Conservation (phyloP, 371 early-diverging fungal genomes). For the Rhizopus microsporus region DNA sequence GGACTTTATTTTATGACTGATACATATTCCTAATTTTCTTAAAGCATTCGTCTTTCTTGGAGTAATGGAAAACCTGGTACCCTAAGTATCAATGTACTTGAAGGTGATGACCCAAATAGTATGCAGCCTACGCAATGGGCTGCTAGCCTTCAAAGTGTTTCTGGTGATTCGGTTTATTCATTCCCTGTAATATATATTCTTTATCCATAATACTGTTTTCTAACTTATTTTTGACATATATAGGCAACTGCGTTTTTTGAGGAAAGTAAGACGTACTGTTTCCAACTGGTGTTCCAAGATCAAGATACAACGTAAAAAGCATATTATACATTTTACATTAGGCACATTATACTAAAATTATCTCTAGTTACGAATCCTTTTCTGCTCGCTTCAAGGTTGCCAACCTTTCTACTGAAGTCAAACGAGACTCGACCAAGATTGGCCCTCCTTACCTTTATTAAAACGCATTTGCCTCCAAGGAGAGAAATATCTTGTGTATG, state of each 20-base stretch:
- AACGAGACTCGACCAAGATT: no score
- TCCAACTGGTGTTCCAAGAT: conserved; percentile 5
- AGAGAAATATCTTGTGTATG: no score
- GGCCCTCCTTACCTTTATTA: no score
- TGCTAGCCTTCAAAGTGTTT: neutral
- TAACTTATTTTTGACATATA: neutral
- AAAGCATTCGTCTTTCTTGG: conserved; percentile 5
- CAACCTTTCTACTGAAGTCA: no score
- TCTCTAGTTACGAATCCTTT: conserved; percentile 3
- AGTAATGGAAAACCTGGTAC: conserved; percentile 8
- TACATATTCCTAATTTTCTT: neutral
- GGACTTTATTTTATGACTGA: neutral
- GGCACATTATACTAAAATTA: neutral
- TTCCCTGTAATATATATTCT: conserved; percentile 11
- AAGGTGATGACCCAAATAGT: neutral
- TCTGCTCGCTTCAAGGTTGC: conserved; percentile 4
- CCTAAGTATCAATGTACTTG: conserved; percentile 6
- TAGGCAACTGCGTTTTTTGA: conserved; percentile 7
- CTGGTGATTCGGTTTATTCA: neutral
- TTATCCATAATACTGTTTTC: neutral
- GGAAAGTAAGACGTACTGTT: conserved; percentile 8
- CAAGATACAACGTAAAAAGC: conserved; percentile 1
- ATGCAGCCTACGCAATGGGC: conserved; percentile 8
- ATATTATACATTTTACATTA: neutral
- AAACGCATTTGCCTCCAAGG: no score